Percentiles rank a stretch among this genome's conserved stretches.
Conservation (phyloP, 2,329 filamentous ascomycete genomes). For the Ophiostoma australiae region DNA sequence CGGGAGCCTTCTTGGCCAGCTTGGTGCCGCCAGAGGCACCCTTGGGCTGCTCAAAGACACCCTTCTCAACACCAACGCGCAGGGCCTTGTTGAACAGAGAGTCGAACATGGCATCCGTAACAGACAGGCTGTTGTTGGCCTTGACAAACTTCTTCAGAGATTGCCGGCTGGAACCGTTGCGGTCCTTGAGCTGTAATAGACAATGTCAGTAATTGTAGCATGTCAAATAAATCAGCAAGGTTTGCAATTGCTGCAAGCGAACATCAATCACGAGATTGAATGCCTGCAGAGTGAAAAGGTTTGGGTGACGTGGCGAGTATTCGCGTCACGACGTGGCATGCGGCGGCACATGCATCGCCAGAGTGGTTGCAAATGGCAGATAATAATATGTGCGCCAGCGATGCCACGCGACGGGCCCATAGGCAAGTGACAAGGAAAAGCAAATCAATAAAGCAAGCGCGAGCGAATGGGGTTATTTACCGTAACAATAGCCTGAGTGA, state of each 20-base stretch:
- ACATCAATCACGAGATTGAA: neutral
- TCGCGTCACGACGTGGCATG: conserved; percentile 23
- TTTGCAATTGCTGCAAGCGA: neutral
- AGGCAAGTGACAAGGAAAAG: conserved; percentile 27
- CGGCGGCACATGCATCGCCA: conserved; percentile 12
- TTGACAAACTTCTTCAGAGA: conserved; percentile 58
- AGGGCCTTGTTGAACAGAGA: conserved; percentile 82
- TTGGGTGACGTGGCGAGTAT: conserved; percentile 20
- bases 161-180: conserved; percentile 58
- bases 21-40: conserved; percentile 87
- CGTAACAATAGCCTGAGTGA: conserved; percentile 56
- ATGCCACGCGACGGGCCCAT: neutral
- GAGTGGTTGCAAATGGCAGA: neutral
- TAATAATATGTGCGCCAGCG: neutral
- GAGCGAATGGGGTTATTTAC: conserved; percentile 41
- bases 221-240: neutral
- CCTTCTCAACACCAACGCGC: conserved; percentile 76
- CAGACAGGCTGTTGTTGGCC: conserved; percentile 49
- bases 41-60: conserved; percentile 84
- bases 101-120: conserved; percentile 54
- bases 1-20: conserved; percentile 70
- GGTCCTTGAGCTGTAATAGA: conserved; percentile 56
- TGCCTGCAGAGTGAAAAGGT: conserved; percentile 10
- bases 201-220: too few species aligned
- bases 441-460: conserved; percentile 7